Evolutionary conservation across 805 yeast species (phyloP), one percentile per base, ranked within the genome.

Genomic region (Ogataea ganodermae): DNA sequence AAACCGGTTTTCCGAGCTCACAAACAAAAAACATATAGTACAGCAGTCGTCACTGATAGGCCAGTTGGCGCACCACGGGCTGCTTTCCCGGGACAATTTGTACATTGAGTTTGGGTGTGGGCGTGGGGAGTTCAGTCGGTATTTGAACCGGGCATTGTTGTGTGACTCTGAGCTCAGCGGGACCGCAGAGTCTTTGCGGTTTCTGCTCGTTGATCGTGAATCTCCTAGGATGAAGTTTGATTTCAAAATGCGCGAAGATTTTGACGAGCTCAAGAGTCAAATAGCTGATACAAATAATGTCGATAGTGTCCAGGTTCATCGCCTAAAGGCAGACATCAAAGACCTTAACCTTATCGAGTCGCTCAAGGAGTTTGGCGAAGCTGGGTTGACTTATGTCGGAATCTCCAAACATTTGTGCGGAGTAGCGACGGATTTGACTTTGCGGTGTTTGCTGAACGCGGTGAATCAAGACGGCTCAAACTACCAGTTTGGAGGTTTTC

Each of bases 331-430:
- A 7, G 97, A 90, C 62, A 91, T 90, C 48, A 88, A 88, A 65
- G 96, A 90, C 58, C 62, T 90, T 30, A 61, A 72, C 35, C 64
- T 88, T 6, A 80, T 74, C 42, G 60, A 69, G 18, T 72, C 81
- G 14, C 50, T 81, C 1, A 58, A 61, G 17, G 58, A 53, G 1
- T 58, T 68, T 28, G 27, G 38, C 1, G 28, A 35, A 3, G 36
- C 30, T 2, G 33, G 17, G 9, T 28, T 45, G 6, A 18, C 46
- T 1, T 53, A 52, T 26, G 83, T 85, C 7, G 89, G 83, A 1
- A 79, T 90, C 2, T 89, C 96, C 4, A 90, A 90, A 63, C 97
- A 90, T 68, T 68, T 91, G 28, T 90, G 97, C 67, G 97, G 97
- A 4, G 95, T 86, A 3, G 97, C 97, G 1, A 91, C 97, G 0